phyloP scores from a whole-genome alignment of 164 flowering plant species.

The Liriodendron chinense region DNA sequence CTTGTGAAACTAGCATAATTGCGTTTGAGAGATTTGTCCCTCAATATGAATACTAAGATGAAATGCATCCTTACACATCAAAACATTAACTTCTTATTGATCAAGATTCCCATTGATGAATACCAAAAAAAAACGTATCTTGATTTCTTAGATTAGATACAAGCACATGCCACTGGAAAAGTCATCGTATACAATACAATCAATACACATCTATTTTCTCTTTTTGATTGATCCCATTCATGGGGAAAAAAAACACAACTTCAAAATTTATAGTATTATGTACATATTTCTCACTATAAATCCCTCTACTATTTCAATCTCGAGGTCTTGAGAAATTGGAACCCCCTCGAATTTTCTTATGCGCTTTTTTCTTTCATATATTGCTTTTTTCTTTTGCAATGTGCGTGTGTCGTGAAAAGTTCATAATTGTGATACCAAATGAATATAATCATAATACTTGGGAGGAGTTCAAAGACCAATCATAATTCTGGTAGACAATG shows the following conservation, averaged over 20 bases:
- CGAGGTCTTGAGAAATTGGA: background rate
- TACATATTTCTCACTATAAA: background rate
- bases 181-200: too few species aligned
- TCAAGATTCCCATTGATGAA: background rate
- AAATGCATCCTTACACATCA: too few species aligned
- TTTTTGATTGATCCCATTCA: background rate
- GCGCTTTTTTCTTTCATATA: background rate
- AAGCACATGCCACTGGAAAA: background rate
- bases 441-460: background rate
- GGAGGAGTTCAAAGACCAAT: conserved; percentile 80
- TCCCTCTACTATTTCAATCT: background rate
- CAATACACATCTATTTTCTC: background rate
- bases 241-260: background rate
- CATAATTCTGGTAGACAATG: conserved; percentile 58
- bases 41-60: too few species aligned
- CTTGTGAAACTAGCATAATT: too few species aligned
- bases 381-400: background rate
- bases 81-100: too few species aligned
- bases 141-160: background rate
- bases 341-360: background rate
- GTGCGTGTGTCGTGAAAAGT: background rate
- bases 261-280: background rate
- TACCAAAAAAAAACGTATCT: background rate
- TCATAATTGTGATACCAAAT: background rate
- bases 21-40: too few species aligned